Conservation (phyloP, 139 green algal genomes). For the Coelastrella sp. region DNA sequence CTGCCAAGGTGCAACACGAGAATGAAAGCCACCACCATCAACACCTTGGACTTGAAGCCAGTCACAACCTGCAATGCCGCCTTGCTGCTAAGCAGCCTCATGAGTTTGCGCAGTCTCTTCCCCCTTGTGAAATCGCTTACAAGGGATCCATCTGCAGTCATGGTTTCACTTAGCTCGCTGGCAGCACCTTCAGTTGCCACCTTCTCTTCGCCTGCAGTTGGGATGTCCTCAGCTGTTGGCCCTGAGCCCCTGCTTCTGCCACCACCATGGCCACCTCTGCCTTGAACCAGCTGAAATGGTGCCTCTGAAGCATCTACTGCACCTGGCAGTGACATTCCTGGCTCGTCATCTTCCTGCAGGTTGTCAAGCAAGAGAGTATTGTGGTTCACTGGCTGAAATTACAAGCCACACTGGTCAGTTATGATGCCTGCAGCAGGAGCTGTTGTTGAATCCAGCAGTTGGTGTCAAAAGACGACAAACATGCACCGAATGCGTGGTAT, state of each 20-base stretch:
- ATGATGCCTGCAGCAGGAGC: too few relatives aligned
- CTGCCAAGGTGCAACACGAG: constrained; percentile 20
- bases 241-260: neutral
- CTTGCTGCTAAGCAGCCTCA: constrained; percentile 43
- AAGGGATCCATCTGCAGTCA: neutral
- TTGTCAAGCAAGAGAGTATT: too few relatives aligned
- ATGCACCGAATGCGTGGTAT: too few relatives aligned
- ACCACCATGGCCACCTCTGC: neutral
- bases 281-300: constrained; percentile 7
- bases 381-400: too few relatives aligned
- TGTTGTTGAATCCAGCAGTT: too few relatives aligned
- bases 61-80: constrained; percentile 37
- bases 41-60: constrained; percentile 22
- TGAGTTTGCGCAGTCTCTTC: constrained; percentile 42
- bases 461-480: too few relatives aligned
- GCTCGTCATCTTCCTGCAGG: constrained; percentile 23
- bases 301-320: constrained; percentile 20
- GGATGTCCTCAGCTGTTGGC: neutral
- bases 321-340: constrained; percentile 33
- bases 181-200: neutral
- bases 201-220: neutral
- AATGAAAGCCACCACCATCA: constrained; percentile 21
- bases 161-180: neutral
- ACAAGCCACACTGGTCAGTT: too few relatives aligned
- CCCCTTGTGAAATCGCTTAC: constrained; percentile 40